Conservation (phyloP, 1,284 basidiomycete genomes). For the Austroboletus niveus region DNA sequence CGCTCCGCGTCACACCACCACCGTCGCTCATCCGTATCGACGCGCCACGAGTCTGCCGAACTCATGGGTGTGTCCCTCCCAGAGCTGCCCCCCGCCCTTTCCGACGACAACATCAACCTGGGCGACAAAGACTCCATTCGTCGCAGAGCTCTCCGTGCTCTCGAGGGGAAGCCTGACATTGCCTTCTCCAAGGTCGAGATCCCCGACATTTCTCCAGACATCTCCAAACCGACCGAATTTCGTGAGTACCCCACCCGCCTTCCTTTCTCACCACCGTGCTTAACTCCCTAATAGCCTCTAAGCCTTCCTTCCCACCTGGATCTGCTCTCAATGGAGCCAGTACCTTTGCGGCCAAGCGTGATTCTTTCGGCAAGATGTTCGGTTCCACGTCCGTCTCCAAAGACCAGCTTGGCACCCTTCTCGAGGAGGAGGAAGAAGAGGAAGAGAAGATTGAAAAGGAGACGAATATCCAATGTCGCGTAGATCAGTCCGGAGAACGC, state of each 20-base stretch:
- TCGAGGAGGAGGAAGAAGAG: constrained; percentile 82
- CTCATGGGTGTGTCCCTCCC: constrained; percentile 76
- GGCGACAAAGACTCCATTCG: constrained; percentile 76
- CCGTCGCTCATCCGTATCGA: constrained; percentile 81
- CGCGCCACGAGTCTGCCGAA: constrained; percentile 77
- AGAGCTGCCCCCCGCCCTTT: constrained; percentile 51
- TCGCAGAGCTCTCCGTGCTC: constrained; percentile 71
- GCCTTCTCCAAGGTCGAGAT: constrained; percentile 75
- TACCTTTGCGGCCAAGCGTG: constrained; percentile 58
- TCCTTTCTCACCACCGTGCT: constrained; percentile 2
- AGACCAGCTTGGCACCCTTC: constrained; percentile 70
- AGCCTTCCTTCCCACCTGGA: constrained; percentile 54
- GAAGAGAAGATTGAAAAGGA: constrained; percentile 52
- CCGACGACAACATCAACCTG: constrained; percentile 64
- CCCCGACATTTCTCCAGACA: constrained; percentile 63
- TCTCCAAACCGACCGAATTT: constrained; percentile 58
- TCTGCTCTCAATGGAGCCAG: constrained; percentile 40
- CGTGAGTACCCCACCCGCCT: constrained; percentile 42
- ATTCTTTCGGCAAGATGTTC: constrained; percentile 72
- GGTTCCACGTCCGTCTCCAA: constrained; percentile 59
- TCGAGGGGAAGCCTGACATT: constrained; percentile 72
- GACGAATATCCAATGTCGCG: constrained; percentile 22
- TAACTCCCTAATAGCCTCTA: constrained; percentile 36
- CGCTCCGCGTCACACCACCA: constrained; percentile 72
- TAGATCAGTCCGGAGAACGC: constrained; percentile 5